Conservation (phyloP, 2,329 filamentous ascomycete species). For the Leptosphaerulina australis region DNA sequence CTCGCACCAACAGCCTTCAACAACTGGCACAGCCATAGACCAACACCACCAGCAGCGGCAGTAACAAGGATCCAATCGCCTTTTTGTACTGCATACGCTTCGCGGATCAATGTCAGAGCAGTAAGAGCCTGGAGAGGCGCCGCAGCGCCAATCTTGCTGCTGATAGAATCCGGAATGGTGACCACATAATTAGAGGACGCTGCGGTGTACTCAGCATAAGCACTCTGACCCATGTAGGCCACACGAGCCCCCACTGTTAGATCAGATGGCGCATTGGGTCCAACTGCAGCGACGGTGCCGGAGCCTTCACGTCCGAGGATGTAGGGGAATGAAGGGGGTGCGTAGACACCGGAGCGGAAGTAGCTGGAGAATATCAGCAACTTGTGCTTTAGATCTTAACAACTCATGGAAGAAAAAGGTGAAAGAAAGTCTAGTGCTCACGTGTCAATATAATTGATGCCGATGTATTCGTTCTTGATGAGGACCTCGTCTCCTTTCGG, state of each 20-base stretch:
- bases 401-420: not conserved
- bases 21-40: conserved; percentile 74
- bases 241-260: conserved; percentile 73
- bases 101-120: conserved; percentile 77
- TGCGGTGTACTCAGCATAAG: conserved; percentile 66
- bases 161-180: conserved; percentile 67
- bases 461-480: conserved; percentile 78
- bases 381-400: not conserved
- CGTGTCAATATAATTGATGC: conserved; percentile 90
- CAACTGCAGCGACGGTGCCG: conserved; percentile 70
- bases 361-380: conserved; percentile 58
- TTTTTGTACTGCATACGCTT: conserved; percentile 71
- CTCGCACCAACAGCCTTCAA: conserved; percentile 73
- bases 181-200: conserved; percentile 61
- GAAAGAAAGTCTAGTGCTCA: conserved; percentile 36
- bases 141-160: conserved; percentile 69
- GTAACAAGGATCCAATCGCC: conserved; percentile 85
- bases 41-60: conserved; percentile 81
- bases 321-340: conserved; percentile 69
- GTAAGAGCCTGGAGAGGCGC: conserved; percentile 82
- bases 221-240: conserved; percentile 65
- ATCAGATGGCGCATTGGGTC: conserved; percentile 58
- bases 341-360: conserved; percentile 85
- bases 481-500: conserved; percentile 74
- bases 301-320: conserved; percentile 80